Evolutionary conservation across 495 filamentous ascomycete species (phyloP).

Genomic region (Xylaria flabelliformis): DNA sequence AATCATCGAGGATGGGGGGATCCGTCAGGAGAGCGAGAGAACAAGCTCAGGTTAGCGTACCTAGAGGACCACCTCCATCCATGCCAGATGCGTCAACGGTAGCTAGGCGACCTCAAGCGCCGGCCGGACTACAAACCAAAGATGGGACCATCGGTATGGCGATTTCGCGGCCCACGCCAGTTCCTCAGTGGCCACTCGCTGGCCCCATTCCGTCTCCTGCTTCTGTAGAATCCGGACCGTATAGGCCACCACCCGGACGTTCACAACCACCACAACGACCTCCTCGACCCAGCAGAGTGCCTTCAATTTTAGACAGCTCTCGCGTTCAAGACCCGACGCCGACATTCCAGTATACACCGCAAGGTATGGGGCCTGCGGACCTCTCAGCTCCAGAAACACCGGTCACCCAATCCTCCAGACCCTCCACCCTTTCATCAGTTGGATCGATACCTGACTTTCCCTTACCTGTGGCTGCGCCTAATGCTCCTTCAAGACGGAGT

Average conservation of each 20-base stretch:
- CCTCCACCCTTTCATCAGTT: constrained; percentile 61
- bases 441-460: constrained; percentile 69
- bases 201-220: constrained; percentile 51
- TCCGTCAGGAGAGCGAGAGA: constrained; percentile 57
- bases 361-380: constrained; percentile 40
- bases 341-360: constrained; percentile 58
- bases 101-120: constrained; percentile 43
- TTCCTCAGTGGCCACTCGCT: constrained; percentile 62
- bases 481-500: constrained; percentile 55
- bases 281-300: constrained; percentile 66
- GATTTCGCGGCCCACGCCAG: constrained; percentile 59
- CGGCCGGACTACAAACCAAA: constrained; percentile 45
- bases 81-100: constrained; percentile 35
- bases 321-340: constrained; percentile 57
- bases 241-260: constrained; percentile 56
- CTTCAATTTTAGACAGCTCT: constrained; percentile 57
- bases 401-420: constrained; percentile 52
- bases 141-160: constrained; percentile 54
- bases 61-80: constrained; percentile 33
- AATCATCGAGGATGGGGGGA: constrained; percentile 44
- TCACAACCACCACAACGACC: constrained; percentile 71
- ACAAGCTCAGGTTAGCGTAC: constrained; percentile 42
- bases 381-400: constrained; percentile 48
- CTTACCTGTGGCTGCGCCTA: constrained; percentile 49
- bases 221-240: constrained; percentile 45